Percentiles rank a stretch among this genome's conserved stretches.
Conservation (phyloP, 2,329 filamentous ascomycete species). For the Chrysoporthe austroafricana region DNA sequence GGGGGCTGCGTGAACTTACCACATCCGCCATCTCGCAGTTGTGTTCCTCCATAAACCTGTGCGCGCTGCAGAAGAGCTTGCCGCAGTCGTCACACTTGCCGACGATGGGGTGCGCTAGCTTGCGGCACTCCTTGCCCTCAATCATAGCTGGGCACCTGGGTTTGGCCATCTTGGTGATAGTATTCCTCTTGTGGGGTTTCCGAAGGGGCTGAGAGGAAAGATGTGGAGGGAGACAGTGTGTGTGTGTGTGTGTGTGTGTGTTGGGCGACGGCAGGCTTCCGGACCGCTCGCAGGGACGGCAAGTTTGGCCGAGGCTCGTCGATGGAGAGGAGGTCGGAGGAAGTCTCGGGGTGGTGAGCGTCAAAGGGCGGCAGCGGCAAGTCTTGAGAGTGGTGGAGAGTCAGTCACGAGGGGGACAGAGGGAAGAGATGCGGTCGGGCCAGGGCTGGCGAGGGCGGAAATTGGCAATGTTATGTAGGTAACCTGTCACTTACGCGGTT, state of each 20-base stretch:
- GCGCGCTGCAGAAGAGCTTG: conserved; percentile 93
- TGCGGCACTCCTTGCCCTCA: conserved; percentile 74
- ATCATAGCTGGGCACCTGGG: conserved; percentile 80
- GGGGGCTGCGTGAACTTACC: conserved; percentile 52
- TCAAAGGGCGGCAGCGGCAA: neutral
- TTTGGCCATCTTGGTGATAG: conserved; percentile 61
- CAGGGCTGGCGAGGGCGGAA: conserved; percentile 13
- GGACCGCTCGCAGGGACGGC: neutral
- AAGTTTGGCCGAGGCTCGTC: neutral
- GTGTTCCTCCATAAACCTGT: conserved; percentile 91
- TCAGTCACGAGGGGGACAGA: conserved; percentile 18
- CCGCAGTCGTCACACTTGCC: conserved; percentile 96
- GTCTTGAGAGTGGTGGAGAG: conserved; percentile 1
- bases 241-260: conserved; percentile 7
- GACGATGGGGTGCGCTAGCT: conserved; percentile 80
- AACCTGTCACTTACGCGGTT: conserved; percentile 15
- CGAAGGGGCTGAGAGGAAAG: neutral
- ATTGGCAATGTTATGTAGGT: conserved; percentile 25
- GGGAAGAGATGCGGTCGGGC: neutral
- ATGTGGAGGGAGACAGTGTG: neutral
- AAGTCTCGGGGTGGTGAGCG: conserved; percentile 1
- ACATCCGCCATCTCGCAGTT: conserved; percentile 92
- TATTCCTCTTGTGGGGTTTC: neutral
- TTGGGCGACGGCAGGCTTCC: neutral
- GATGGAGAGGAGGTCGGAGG: neutral